Base-by-base conservation (phyloP, 768 basidiomycete species). In the Mycena galopus region DNA sequence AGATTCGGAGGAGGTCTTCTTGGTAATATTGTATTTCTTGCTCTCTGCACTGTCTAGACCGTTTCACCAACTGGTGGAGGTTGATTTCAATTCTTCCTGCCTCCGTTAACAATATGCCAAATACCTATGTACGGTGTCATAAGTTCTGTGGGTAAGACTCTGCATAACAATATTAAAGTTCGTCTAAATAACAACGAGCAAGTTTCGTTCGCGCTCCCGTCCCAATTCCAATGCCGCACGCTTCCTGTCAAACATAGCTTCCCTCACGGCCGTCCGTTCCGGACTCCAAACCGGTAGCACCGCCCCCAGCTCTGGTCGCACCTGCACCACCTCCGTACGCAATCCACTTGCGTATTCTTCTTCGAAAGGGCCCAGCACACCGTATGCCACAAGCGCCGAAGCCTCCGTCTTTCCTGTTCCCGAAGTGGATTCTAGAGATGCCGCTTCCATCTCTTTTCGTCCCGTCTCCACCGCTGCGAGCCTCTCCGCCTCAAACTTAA, bases 401-500 rank as follows among this genome's bases (percentile, higher is more conserved):
- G 70, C 65, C 29, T 67, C 62, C 32, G 27, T 35, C 60, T n/a
- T 23, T 55, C 16, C 21, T 6, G 30, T 42, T 23, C 16, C 47
- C 14, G 37, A 25, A 23, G 50, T n/a, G n/a, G 47, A 47, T n/a
- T 47, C 47, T 9, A 0, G 4, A 9, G 25, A 42, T 19, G 37
- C 55, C 16, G 57, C 57, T 29, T 53, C 72, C 66, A 69, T 65
- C 50, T 73, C 67, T 3, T 3, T 39, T 11, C 65, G 51, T 12
- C 23, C 64, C 1, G 27, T 42, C 19, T 63, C 73, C 11, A 82
- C 75, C 0, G 61, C 62, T 0, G 60, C 50, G n/a, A 83, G 69
- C 23, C 82, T 72, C 21, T 65, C 67, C 2, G 23, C 66, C 58
- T 83, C 82, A 30, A 79, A 79, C 1, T 14, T 68, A 14, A 82